These are phyloP conservation scores for Botrytis fabae DNA, from an alignment of 2,329 filamentous ascomycete species.

Conservation along the genomic window DNA sequence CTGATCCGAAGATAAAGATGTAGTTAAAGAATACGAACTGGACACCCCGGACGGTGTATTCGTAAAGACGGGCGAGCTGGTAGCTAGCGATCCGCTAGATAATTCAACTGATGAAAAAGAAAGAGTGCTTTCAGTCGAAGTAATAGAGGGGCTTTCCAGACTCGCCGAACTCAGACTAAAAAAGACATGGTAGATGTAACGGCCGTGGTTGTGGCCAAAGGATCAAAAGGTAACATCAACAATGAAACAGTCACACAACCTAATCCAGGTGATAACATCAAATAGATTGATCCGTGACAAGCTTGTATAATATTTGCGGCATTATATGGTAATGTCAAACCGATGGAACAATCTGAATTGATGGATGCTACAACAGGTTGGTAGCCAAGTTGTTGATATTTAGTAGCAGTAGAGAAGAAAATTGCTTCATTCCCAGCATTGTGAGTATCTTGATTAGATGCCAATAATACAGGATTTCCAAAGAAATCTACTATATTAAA, in stretches of 20 bases:
- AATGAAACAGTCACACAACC: constrained; percentile 7
- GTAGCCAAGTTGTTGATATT: constrained; percentile 20
- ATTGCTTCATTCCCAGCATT: constrained; percentile 28
- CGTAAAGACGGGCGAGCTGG: constrained; percentile 17
- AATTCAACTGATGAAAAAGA: constrained; percentile 17
- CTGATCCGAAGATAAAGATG: background rate
- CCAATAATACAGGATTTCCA: constrained; percentile 23
- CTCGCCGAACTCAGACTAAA: constrained; percentile 23
- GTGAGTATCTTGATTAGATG: constrained; percentile 28
- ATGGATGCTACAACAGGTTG: constrained; percentile 26
- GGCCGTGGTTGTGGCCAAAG: background rate
- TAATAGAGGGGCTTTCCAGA: constrained; percentile 11
- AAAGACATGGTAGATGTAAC: constrained; percentile 10
- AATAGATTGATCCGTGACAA: constrained; percentile 18
- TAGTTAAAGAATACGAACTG: constrained; percentile 12
- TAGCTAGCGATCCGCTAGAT: constrained; percentile 13
- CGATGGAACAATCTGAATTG: constrained; percentile 26
- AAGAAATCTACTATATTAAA: constrained; percentile 26
- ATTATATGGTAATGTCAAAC: constrained; percentile 26
- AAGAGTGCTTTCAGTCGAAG: background rate
- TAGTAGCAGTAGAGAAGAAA: constrained; percentile 25
- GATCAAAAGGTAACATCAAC: constrained; percentile 17
- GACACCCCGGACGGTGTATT: constrained; percentile 8
- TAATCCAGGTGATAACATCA: background rate
- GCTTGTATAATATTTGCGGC: constrained; percentile 22